A percentile compares a stretch with the other conserved stretches of the same genome.
These are phyloP conservation scores for Entomortierella chlamydospora DNA, from an alignment of 192 early-diverging fungal genomes.

Conservation along the genomic window DNA sequence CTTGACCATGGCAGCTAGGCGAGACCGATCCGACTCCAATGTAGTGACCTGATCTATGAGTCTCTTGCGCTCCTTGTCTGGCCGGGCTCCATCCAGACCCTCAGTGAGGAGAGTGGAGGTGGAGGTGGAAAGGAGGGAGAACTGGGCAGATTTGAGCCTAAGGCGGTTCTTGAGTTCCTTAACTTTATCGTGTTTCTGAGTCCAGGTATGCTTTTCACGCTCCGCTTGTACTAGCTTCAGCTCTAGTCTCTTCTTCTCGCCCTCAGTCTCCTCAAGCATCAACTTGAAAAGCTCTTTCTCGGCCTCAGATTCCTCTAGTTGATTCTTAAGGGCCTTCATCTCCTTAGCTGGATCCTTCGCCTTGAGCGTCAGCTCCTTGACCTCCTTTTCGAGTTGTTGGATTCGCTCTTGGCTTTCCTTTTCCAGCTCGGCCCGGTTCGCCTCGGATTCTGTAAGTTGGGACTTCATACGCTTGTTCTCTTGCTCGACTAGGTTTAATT, in stretches of 20 bases:
- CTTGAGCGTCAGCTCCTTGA: constrained; percentile 34
- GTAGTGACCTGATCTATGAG: constrained; percentile 48
- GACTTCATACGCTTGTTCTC: constrained; percentile 53
- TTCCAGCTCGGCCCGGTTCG: constrained; percentile 26
- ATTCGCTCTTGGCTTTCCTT: constrained; percentile 41
- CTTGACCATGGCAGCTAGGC: constrained; percentile 52
- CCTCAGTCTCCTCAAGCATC: constrained; percentile 52
- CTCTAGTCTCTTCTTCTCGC: constrained; percentile 50
- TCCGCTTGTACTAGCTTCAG: constrained; percentile 24
- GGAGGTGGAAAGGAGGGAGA: constrained; percentile 38
- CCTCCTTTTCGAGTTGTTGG: constrained; percentile 25
- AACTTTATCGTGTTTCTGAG: constrained; percentile 29
- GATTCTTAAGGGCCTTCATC: constrained; percentile 41
- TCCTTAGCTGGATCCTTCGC: constrained; percentile 48
- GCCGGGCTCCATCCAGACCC: constrained; percentile 36
- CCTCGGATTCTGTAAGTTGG: constrained; percentile 30
- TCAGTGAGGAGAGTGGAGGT: constrained; percentile 32
- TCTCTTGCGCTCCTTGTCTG: constrained; percentile 51
- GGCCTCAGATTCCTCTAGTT: constrained; percentile 44
- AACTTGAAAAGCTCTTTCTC: constrained; percentile 54
- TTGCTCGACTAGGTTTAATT: constrained; percentile 47
- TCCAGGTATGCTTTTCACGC: constrained; percentile 36
- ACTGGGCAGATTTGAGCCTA: constrained; percentile 43
- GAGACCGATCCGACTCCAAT: constrained; percentile 48
- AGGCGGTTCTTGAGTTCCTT: constrained; percentile 39